Percentiles rank a stretch among this genome's conserved stretches.
Evolutionary conservation across 805 yeast species (phyloP).

Genomic region (Pichia eremophila): DNA sequence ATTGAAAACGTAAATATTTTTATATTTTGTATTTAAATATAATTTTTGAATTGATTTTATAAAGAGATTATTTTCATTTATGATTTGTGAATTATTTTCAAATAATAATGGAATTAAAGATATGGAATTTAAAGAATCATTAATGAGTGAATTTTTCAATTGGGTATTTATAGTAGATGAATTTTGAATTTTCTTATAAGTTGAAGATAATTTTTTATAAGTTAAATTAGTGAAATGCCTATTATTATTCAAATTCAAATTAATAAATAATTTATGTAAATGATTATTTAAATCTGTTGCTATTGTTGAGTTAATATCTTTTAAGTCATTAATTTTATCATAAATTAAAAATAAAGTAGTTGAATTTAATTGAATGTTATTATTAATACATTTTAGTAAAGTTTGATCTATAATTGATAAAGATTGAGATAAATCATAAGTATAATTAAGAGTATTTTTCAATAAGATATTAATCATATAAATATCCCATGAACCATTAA

Average conservation of each 20-base stretch:
- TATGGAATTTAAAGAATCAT: not conserved
- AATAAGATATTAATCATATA: constrained; percentile 5
- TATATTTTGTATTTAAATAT: constrained; percentile 1
- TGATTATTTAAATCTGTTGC: not conserved
- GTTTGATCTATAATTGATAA: not conserved
- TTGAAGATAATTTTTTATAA: not conserved
- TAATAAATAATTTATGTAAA: not conserved
- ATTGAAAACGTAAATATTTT: constrained; percentile 17
- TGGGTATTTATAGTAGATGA: not conserved
- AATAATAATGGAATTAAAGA: not conserved
- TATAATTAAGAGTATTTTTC: constrained; percentile 1
- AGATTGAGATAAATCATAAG: not conserved
- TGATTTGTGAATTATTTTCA: not conserved
- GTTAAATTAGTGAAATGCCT: not conserved
- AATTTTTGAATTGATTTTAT: constrained; percentile 11
- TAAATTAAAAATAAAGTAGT: not conserved
- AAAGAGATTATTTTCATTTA: not conserved
- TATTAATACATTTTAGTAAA: not conserved
- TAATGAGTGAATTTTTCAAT: not conserved
- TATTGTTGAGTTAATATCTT: not conserved
- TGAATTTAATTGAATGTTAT: not conserved
- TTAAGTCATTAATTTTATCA: not conserved
- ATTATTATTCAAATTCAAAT: not conserved
- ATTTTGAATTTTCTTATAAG: constrained; percentile 1
- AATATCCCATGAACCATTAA: constrained; percentile 2